These are phyloP conservation scores for Boletus coccyginus DNA, from an alignment of 768 basidiomycete species.

Conservation along the genomic window DNA sequence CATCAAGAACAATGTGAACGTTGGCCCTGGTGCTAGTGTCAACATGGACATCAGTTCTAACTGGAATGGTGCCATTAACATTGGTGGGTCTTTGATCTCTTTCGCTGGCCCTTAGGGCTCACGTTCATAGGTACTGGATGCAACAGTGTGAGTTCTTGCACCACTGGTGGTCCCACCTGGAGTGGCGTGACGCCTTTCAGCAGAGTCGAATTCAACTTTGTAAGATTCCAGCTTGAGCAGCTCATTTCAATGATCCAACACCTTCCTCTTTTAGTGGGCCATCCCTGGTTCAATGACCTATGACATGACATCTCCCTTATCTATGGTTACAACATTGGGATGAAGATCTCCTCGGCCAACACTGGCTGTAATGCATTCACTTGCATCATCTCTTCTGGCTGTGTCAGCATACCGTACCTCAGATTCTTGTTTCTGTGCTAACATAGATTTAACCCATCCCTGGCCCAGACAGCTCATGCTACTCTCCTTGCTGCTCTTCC, in stretches of 20 bases:
- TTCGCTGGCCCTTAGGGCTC: neutral
- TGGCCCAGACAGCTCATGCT: slow-evolving; percentile 25
- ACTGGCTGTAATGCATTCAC: slow-evolving; percentile 25
- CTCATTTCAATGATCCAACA: neutral
- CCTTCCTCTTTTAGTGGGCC: slow-evolving; percentile 11
- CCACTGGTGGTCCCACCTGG: slow-evolving; percentile 32
- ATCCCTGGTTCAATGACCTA: slow-evolving; percentile 29
- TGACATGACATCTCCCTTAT: slow-evolving; percentile 35
- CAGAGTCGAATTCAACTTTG: slow-evolving; percentile 34
- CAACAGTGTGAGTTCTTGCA: slow-evolving; percentile 19
- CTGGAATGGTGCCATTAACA: slow-evolving; percentile 33
- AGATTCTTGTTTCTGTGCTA: neutral
- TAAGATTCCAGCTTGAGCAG: slow-evolving; percentile 1
- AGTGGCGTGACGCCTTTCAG: slow-evolving; percentile 31
- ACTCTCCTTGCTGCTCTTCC: slow-evolving; percentile 31
- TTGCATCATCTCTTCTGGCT: slow-evolving; percentile 31
- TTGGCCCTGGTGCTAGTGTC: slow-evolving; percentile 20
- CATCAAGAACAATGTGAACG: slow-evolving; percentile 26
- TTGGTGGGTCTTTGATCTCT: slow-evolving; percentile 15
- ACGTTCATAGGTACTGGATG: slow-evolving; percentile 28
- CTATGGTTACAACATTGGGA: slow-evolving; percentile 34
- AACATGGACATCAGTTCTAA: slow-evolving; percentile 31
- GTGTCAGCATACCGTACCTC: slow-evolving; percentile 17
- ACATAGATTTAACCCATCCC: slow-evolving; percentile 26
- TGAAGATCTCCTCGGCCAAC: slow-evolving; percentile 32